Evolutionary conservation across 2,329 filamentous ascomycete genomes (phyloP).

Genomic region (Tolypocladium amazonense): DNA sequence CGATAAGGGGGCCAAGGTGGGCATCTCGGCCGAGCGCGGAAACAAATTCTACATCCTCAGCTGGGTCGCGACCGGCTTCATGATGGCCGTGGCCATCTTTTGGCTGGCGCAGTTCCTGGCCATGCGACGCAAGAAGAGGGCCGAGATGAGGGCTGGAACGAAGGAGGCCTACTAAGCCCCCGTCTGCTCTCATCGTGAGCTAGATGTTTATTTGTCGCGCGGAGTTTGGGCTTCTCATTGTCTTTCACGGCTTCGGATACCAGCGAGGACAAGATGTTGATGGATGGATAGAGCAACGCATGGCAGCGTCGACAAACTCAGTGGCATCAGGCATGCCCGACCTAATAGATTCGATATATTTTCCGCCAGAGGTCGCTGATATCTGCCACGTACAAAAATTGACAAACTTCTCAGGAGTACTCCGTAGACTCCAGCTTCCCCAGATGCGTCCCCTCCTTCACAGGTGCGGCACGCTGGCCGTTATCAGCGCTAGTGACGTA

Average conservation of each 20-base stretch:
- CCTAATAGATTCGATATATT: background rate
- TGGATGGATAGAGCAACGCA: background rate
- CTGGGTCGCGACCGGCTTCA: conserved; percentile 36
- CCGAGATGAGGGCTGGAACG: background rate
- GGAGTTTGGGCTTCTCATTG: background rate
- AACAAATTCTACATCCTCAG: conserved; percentile 32
- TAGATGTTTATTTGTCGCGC: background rate
- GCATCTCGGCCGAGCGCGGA: conserved; percentile 32
- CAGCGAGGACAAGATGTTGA: background rate
- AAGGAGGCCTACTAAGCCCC: background rate
- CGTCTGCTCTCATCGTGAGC: background rate
- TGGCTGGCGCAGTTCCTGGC: conserved; percentile 27
- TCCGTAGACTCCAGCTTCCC: background rate
- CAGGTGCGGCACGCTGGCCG: too few species aligned
- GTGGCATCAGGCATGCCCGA: background rate
- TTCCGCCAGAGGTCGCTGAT: too few species aligned
- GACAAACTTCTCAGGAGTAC: too few species aligned
- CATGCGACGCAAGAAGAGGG: conserved; percentile 14
- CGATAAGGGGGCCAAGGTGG: conserved; percentile 29
- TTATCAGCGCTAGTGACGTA: too few species aligned
- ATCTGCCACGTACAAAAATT: too few species aligned
- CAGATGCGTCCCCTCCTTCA: background rate
- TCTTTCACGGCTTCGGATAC: background rate
- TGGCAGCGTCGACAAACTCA: background rate
- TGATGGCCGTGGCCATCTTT: conserved; percentile 27